Evolutionary conservation across 805 yeast species (phyloP), one percentile per base, ranked within the genome.

Genomic region (Wickerhamiella parazyma): DNA sequence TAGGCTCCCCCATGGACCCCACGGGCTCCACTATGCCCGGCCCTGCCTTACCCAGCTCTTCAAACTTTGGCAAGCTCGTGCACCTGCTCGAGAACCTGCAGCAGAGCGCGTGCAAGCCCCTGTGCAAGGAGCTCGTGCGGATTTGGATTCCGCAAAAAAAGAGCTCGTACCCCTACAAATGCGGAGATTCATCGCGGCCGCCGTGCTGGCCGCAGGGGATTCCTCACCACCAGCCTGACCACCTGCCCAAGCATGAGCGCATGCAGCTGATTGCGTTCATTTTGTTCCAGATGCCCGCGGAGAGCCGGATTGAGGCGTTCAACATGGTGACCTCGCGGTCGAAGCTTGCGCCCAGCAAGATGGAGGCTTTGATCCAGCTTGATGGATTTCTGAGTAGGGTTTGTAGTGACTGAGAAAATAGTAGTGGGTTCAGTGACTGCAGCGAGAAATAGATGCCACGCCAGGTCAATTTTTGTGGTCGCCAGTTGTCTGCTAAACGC

Each of bases 141-240:
- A 57, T 64, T 1, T 64, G 78, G 12, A 85, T 78, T 53, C 87
- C 89, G 2, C 66, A 61, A 43, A 80, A 80, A 49, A 84, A 79
- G 58, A 66, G 78, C 1, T 59, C 62, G 19, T 70, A 62, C 50
- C 89, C 89, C 3, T 80, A 80, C 55, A 78, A 73, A 43, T 53
- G 55, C 8, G 75, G 74, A 2, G 69, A 70, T 11, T 38, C 20
- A 0, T 51, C 70, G 10, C 71, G 65, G 48, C 91, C 89, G 0
- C 52, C 55, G 4, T 80, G 87, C 87, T 80, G 91, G 91, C 87
- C 87, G 0, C 29, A 35, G 0, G 45, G 49, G 10, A 71, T 77
- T 1, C 62, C 72, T 29, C 89, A 80, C 58, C 66, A 64, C 36
- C 87, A 80, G 53, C 89, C 89, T 0, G 89, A 80, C 55, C 89